Percentiles rank a stretch among this genome's conserved stretches.
These are phyloP conservation scores for Keithomyces neogunnii DNA, from an alignment of 2,329 filamentous ascomycete genomes.

Conservation along the genomic window DNA sequence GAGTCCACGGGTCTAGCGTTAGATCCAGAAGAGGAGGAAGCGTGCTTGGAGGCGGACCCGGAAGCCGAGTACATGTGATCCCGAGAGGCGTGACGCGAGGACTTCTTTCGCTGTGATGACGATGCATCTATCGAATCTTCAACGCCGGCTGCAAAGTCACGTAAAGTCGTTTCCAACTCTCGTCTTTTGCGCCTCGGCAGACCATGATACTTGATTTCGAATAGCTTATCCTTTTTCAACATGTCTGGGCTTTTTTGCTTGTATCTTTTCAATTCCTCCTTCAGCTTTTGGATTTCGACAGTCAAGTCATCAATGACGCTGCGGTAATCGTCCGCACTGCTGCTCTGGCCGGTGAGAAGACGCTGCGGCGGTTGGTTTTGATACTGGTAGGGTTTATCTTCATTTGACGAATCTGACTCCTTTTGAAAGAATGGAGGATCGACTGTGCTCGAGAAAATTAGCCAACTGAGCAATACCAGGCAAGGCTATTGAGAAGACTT, in stretches of 20 bases:
- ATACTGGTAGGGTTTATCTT: conserved; percentile 25
- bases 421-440: conserved; percentile 49
- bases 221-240: conserved; percentile 66
- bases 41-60: conserved; percentile 40
- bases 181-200: conserved; percentile 64
- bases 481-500: background rate
- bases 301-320: conserved; percentile 85
- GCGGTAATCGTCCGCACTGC: conserved; percentile 65
- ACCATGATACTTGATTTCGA: conserved; percentile 74
- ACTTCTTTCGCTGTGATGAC: conserved; percentile 31
- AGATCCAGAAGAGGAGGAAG: conserved; percentile 43
- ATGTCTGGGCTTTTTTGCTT: conserved; percentile 59
- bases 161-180: conserved; percentile 65
- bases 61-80: conserved; percentile 31
- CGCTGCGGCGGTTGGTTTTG: conserved; percentile 18
- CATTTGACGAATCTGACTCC: conserved; percentile 42
- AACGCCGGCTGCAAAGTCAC: conserved; percentile 60
- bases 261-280: conserved; percentile 62
- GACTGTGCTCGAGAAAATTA: conserved; percentile 19
- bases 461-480: background rate
- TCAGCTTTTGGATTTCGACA: conserved; percentile 72
- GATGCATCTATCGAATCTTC: conserved; percentile 38
- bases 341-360: conserved; percentile 36
- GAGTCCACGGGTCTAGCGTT: conserved; percentile 49
- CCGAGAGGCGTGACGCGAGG: conserved; percentile 28